Evolutionary conservation across 1,284 basidiomycete genomes (phyloP), one percentile per base, ranked within the genome.

Genomic region (Fomitopsis schrenkii): DNA sequence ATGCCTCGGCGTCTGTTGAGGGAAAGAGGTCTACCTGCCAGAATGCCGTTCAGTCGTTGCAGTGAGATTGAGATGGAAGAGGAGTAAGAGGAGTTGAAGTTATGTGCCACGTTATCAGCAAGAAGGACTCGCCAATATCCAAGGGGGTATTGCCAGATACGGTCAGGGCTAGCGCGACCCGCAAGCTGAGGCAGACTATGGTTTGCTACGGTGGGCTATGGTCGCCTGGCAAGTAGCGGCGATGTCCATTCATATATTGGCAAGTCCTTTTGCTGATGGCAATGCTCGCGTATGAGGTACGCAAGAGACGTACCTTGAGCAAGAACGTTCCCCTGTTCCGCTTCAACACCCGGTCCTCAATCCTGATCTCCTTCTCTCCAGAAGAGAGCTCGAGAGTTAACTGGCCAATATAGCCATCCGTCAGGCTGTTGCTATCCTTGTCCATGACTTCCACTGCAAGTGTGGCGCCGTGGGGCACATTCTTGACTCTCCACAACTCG

Each of bases 401-500:
- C 53, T 77, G 82, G n/a, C 90, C 90, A 61, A 92, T 80, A 66
- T 77, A 84, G 66, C 87, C 85, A 67, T 91, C 87, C 12, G 77
- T 77, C 36, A 82, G 74, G 0, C 77, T 74, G 12, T 81, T 83
- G 55, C 83, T 79, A 66, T 91, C 87, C 67, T 91, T 90, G 70
- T 90, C 87, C 59, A 84, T 72, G 26, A 91, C 78, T 52, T 82
- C 76, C 12, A 91, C 82, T 7, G 74, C 69, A 3, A 91, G 71
- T 33, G 75, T 78, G 1, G 88, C 87, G n/a, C 76, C 80, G 1
- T 72, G 71, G 0, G 89, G 90, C 2, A 91, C 89, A 68, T 88
- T 90, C 73, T 83, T 87, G 64, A 91, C 73, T 44, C 76, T 75
- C 90, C 90, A 91, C 22, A 78, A 64, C 67, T 90, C 90, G 66